Evolutionary conservation across 108 stramenopile species (phyloP), one percentile per base, ranked within the genome.

Genomic region (Fragilaria crotonensis): DNA sequence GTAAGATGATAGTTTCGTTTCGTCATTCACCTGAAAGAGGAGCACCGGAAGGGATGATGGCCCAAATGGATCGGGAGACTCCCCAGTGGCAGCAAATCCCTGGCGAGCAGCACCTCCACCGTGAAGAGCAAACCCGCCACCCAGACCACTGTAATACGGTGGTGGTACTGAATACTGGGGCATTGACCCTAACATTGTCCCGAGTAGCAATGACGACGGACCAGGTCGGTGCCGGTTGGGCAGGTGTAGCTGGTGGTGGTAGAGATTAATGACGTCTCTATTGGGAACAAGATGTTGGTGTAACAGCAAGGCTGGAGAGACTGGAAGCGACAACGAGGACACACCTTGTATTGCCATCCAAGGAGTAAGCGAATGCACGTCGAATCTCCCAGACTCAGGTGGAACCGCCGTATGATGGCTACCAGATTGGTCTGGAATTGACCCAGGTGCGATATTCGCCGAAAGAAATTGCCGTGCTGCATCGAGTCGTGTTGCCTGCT

Each of bases 1-100:
- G 26, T 26, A 52, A 25, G 51, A 52, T 26, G 51, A 25, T 26
- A 52, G 25, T 18, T 52, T 21, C 18, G 51, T 26, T 25, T 52
- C 21, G 26, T 52, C 51, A 14, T 41, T 41, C 11, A 14, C 11
- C 7, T 11, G 36, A 11, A 14, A 7, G 14, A 41, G 36, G 14
- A 41, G 11, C 11, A 14, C 36, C 36, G 36, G 36, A 41, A 41
- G 36, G 36, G 11, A 41, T 41, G 7, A 7, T 41, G 36, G 36
- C 14, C 7, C 36, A 41, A 11, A 7, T 11, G 36, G 36, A 11
- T 14, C 36, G 14, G 14, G 7, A 14, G 36, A 41, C 14, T 41
- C 36, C 7, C 14, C 11, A 7, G 36, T 41, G 14, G 14, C 7
- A 14, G 11, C 7, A 11, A 14, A 41, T 41, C 14, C 11, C 14